These are phyloP conservation scores for Candida oleophila DNA, from an alignment of 805 yeast species.

Conservation along the genomic window DNA sequence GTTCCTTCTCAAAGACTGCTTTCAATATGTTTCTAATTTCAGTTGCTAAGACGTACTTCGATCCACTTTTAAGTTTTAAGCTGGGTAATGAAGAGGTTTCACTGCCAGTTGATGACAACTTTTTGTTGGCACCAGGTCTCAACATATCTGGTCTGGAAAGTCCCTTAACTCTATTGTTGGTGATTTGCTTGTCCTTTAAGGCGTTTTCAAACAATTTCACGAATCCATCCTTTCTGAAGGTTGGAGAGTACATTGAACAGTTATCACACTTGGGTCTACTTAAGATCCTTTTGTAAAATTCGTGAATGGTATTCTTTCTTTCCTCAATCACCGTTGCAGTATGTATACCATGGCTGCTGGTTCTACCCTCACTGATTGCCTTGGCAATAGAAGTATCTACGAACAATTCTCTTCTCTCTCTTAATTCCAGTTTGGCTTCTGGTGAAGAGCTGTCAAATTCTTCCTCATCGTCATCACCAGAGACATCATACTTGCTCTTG, in stretches of 20 bases:
- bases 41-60: conserved; percentile 82
- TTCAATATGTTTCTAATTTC: conserved; percentile 81
- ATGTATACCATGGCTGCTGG: conserved; percentile 62
- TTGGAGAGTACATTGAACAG: conserved; percentile 94
- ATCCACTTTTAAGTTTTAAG: conserved; percentile 64
- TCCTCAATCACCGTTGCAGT: conserved; percentile 88
- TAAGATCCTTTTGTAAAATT: conserved; percentile 70
- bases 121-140: conserved; percentile 15
- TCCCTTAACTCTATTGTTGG: conserved; percentile 83
- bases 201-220: conserved; percentile 89
- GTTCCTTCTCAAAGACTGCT: conserved; percentile 74
- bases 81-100: conserved; percentile 34
- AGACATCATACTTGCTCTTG: conserved; percentile 42
- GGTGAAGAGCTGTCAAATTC: conserved; percentile 25
- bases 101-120: not conserved
- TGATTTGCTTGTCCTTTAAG: conserved; percentile 74
- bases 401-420: conserved; percentile 61
- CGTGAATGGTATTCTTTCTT: conserved; percentile 71
- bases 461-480: conserved; percentile 44
- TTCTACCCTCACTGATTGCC: conserved; percentile 75
- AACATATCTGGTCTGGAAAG: conserved; percentile 70
- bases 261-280: conserved; percentile 89
- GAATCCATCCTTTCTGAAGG: conserved; percentile 92
- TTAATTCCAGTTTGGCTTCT: conserved; percentile 45
- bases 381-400: conserved; percentile 69